Percentiles rank a stretch among this genome's conserved stretches.
Evolutionary conservation across 345 rosid species (phyloP).

Genomic region (Anastatica hierochuntica): DNA sequence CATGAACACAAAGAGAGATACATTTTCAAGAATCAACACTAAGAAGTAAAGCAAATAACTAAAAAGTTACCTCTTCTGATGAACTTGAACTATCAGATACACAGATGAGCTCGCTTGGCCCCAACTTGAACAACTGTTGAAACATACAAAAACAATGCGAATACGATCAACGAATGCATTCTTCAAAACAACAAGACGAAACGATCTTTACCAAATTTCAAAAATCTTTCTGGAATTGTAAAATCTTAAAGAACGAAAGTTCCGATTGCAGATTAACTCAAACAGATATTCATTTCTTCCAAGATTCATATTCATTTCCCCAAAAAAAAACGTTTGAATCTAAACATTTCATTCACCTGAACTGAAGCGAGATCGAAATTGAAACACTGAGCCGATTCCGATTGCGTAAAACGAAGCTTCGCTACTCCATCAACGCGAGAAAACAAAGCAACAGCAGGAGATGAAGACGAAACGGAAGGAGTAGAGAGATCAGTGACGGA

Average conservation of each 20-base stretch:
- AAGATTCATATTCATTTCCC: too few relatives aligned
- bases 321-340: slow-evolving; percentile 8
- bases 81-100: slow-evolving; percentile 36
- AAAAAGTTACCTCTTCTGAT: slow-evolving; percentile 67
- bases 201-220: background rate
- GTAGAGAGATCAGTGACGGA: slow-evolving; percentile 52
- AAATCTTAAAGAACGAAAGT: too few relatives aligned
- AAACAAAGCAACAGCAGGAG: slow-evolving; percentile 51
- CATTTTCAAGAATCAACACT: background rate
- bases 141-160: too few relatives aligned
- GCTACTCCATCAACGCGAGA: slow-evolving; percentile 35
- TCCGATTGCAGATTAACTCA: too few relatives aligned
- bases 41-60: too few relatives aligned
- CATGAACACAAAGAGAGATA: background rate
- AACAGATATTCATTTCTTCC: too few relatives aligned
- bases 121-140: slow-evolving; percentile 72
- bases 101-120: slow-evolving; percentile 62
- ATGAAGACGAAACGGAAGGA: slow-evolving; percentile 31
- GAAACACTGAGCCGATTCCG: slow-evolving; percentile 30
- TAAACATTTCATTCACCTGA: slow-evolving; percentile 31
- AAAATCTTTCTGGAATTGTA: too few relatives aligned
- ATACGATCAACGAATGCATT: too few relatives aligned
- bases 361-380: slow-evolving; percentile 37
- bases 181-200: background rate
- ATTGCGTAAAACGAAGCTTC: slow-evolving; percentile 44